Evolutionary conservation across 805 yeast genomes (phyloP).

Genomic region (Candida peoriensis): DNA sequence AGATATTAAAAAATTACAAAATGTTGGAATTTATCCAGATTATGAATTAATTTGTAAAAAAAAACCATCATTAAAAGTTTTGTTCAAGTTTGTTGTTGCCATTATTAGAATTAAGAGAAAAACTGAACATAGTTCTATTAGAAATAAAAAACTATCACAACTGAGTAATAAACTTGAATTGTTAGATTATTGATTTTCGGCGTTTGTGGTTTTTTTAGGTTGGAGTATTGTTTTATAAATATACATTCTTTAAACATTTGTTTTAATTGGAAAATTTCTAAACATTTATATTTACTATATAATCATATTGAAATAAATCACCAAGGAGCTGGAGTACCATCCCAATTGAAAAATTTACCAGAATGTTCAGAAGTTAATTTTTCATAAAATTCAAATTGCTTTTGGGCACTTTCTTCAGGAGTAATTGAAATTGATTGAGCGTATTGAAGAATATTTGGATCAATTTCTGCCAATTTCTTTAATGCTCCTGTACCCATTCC

Average conservation of each 20-base stretch:
- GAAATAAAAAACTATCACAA: slow-evolving; percentile 17
- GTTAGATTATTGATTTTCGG: slow-evolving; percentile 4
- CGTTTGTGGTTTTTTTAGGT: too few relatives aligned
- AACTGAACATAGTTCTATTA: slow-evolving; percentile 16
- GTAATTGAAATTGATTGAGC: slow-evolving; percentile 10
- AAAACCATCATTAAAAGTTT: slow-evolving; percentile 22
- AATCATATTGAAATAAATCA: not conserved
- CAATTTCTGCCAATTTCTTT: not conserved
- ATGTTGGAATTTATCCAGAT: slow-evolving; percentile 23
- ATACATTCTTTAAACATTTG: not conserved
- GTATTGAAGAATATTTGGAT: not conserved
- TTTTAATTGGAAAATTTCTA: not conserved
- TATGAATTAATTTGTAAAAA: slow-evolving; percentile 20
- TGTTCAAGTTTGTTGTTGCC: slow-evolving; percentile 33
- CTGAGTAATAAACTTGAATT: slow-evolving; percentile 7
- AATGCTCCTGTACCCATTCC: not conserved
- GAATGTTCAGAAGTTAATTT: slow-evolving; percentile 20
- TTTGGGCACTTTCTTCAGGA: slow-evolving; percentile 24
- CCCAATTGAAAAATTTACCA: slow-evolving; percentile 25
- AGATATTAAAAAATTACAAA: slow-evolving; percentile 24
- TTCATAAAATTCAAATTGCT: slow-evolving; percentile 16
- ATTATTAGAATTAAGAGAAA: slow-evolving; percentile 32
- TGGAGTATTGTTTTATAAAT: too few relatives aligned
- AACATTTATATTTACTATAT: not conserved
- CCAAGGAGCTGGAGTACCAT: slow-evolving; percentile 13